A percentile compares a stretch with the other conserved stretches of the same genome.
These are phyloP conservation scores for Teunomyces stri DNA, from an alignment of 805 yeast species.

Conservation along the genomic window DNA sequence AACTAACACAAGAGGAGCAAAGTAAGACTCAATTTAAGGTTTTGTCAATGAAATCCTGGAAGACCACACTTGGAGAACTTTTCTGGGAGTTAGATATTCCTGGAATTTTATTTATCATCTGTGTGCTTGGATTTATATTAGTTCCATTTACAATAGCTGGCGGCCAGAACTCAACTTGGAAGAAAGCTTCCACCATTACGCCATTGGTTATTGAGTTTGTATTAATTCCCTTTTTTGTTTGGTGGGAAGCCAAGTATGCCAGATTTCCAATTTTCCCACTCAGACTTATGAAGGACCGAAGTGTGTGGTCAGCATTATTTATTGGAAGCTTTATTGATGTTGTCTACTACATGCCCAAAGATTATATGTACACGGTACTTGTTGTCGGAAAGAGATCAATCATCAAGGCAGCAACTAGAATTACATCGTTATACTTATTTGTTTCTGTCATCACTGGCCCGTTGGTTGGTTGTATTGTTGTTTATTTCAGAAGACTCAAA, in stretches of 20 bases:
- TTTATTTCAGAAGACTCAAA: slow-evolving; percentile 52
- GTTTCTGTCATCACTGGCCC: slow-evolving; percentile 63
- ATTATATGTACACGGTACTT: slow-evolving; percentile 64
- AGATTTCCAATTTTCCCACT: slow-evolving; percentile 63
- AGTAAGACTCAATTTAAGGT: slow-evolving; percentile 12
- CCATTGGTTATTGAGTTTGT: slow-evolving; percentile 68
- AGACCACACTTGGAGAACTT: slow-evolving; percentile 31
- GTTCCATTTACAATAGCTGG: slow-evolving; percentile 79
- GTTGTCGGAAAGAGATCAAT: slow-evolving; percentile 61
- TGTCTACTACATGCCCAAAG: slow-evolving; percentile 67
- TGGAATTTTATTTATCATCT: slow-evolving; percentile 57
- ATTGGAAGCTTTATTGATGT: slow-evolving; percentile 59
- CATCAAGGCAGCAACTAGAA: slow-evolving; percentile 61
- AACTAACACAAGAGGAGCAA: slow-evolving; percentile 35
- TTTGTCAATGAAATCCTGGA: slow-evolving; percentile 24
- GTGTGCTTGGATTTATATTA: slow-evolving; percentile 60
- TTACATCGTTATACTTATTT: slow-evolving; percentile 59
- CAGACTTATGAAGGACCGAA: slow-evolving; percentile 59
- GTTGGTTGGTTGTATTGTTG: slow-evolving; percentile 50
- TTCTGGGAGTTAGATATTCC: slow-evolving; percentile 67
- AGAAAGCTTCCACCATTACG: slow-evolving; percentile 57
- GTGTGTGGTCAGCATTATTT: slow-evolving; percentile 66
- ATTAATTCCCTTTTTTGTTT: slow-evolving; percentile 53
- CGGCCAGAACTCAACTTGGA: slow-evolving; percentile 56
- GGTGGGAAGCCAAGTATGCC: slow-evolving; percentile 59